phyloP scores from a whole-genome alignment of 1,284 basidiomycete species.

The Cystobasidium sp. region DNA sequence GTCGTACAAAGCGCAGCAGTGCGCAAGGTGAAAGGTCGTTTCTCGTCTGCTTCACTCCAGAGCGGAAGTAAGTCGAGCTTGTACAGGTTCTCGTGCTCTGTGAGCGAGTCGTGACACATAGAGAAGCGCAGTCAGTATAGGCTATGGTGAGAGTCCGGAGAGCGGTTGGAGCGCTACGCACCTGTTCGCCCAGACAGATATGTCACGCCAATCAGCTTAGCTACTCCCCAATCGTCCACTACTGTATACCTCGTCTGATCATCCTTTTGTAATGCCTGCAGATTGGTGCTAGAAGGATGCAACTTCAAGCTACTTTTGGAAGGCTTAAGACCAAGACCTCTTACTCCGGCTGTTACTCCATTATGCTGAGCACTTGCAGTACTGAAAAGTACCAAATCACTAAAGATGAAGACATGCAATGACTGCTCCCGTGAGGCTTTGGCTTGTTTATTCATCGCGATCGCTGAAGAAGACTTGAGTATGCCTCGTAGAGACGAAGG shows the following conservation, averaged over 20 bases:
- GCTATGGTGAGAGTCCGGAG: neutral
- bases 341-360: neutral
- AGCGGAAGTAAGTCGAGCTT: constrained; percentile 66
- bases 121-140: constrained; percentile 28
- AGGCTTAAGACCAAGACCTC: constrained; percentile 42
- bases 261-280: neutral
- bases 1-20: constrained; percentile 60
- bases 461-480: constrained; percentile 2
- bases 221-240: constrained; percentile 64
- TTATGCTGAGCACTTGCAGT: constrained; percentile 13
- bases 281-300: constrained; percentile 24
- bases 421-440: constrained; percentile 45
- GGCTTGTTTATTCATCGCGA: neutral
- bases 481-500: neutral
- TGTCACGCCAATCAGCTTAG: constrained; percentile 63
- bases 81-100: constrained; percentile 57
- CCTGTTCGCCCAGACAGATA: constrained; percentile 56
- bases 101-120: constrained; percentile 5
- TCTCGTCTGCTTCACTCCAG: constrained; percentile 59
- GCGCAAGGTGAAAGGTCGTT: constrained; percentile 56
- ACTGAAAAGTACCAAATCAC: constrained; percentile 68
- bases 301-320: constrained; percentile 47
- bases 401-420: constrained; percentile 69
- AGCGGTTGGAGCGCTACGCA: constrained; percentile 41
- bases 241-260: constrained; percentile 58